These are phyloP conservation scores for Cladosporium oxysporum DNA, from an alignment of 2,329 filamentous ascomycete species.

Conservation along the genomic window DNA sequence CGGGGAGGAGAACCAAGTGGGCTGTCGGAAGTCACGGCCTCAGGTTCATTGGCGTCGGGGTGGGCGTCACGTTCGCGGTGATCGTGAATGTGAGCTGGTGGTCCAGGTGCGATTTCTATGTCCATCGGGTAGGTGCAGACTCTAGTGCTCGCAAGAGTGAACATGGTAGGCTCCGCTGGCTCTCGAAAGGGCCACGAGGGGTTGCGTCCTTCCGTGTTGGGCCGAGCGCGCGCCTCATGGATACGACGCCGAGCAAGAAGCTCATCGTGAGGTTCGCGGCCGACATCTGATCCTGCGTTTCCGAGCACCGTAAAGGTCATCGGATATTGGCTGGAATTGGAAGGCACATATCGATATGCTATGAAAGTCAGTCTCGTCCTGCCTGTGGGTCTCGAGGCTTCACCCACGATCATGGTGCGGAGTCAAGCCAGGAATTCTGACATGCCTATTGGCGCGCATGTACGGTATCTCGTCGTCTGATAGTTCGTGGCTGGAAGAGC, in stretches of 20 bases:
- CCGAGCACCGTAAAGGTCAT: not conserved
- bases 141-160: not conserved
- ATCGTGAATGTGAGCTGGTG: not conserved
- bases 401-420: not conserved
- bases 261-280: not conserved
- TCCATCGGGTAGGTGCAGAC: not conserved
- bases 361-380: not conserved
- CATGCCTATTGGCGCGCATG: not conserved
- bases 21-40: not conserved
- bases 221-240: not conserved
- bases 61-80: not conserved
- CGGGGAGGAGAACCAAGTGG: not conserved
- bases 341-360: not conserved
- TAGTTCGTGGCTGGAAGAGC: not conserved
- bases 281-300: not conserved
- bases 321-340: not conserved
- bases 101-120: not conserved
- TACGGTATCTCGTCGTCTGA: not conserved
- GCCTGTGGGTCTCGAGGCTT: not conserved
- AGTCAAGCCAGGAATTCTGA: not conserved
- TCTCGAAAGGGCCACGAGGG: not conserved
- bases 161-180: not conserved
- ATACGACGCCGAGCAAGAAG: not conserved
- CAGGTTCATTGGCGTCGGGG: not conserved
- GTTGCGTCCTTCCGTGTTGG: not conserved